A percentile compares a stretch with the other conserved stretches of the same genome.
These are phyloP conservation scores for Neurospora sp. DNA, from an alignment of 495 filamentous ascomycete genomes.

Conservation along the genomic window DNA sequence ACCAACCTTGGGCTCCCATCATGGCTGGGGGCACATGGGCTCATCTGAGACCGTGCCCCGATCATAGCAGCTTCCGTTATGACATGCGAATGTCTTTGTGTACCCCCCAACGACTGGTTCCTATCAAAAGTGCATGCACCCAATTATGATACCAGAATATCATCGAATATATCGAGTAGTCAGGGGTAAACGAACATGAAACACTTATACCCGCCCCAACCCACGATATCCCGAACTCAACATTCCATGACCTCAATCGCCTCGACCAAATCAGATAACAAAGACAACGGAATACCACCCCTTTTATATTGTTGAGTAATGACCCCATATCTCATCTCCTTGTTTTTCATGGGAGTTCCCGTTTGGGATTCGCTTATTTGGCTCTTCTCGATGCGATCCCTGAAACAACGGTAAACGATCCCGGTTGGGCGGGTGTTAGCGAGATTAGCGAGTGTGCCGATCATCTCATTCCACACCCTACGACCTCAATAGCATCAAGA, in stretches of 20 bases:
- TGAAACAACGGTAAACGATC: too few relatives aligned
- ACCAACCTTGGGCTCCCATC: too few relatives aligned
- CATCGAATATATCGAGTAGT: neutral
- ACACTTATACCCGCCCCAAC: neutral
- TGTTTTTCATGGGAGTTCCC: neutral
- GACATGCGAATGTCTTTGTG: neutral
- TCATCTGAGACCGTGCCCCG: too few relatives aligned
- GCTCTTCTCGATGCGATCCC: too few relatives aligned
- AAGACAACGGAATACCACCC: neutral
- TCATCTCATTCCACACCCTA: neutral
- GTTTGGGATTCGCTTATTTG: neutral
- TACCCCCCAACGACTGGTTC: neutral
- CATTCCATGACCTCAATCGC: too few relatives aligned
- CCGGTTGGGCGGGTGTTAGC: neutral
- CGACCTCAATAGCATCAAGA: too few relatives aligned
- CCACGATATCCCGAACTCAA: neutral
- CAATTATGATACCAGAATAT: neutral
- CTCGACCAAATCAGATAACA: too few relatives aligned
- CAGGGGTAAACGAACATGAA: neutral
- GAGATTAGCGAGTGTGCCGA: neutral
- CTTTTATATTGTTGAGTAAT: neutral
- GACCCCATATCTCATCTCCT: neutral
- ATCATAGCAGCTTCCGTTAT: neutral
- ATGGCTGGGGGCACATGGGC: too few relatives aligned
- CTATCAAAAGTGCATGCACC: neutral